Percentiles rank a stretch among this genome's conserved stretches.
phyloP scores from a whole-genome alignment of 2,329 filamentous ascomycete genomes.

The Ascochyta pisi region DNA sequence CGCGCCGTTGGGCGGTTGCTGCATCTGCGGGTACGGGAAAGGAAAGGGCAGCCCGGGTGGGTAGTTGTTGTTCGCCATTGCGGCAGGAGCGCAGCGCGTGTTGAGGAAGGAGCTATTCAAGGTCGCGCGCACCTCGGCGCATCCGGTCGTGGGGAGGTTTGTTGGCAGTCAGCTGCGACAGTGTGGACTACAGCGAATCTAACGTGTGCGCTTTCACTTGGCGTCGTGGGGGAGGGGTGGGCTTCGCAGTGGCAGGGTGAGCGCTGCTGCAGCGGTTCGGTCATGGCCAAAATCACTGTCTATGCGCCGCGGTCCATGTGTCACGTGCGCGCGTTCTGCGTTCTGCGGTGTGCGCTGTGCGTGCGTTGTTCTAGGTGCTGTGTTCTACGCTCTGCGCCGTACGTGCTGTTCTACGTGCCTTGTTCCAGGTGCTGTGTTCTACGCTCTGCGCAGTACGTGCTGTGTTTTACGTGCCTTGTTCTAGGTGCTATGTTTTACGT shows the following conservation, averaged over 20 bases:
- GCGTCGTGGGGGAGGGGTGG: conserved; percentile 4
- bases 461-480: too few species aligned
- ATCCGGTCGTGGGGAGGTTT: conserved; percentile 13
- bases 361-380: too few species aligned
- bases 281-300: conserved; percentile 9
- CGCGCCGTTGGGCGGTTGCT: conserved; percentile 3
- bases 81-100: conserved; percentile 16
- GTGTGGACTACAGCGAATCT: background rate
- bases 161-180: background rate
- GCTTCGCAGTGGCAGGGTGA: background rate
- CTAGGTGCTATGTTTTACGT: too few species aligned
- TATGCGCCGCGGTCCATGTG: conserved; percentile 5
- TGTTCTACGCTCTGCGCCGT: too few species aligned
- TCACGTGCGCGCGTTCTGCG: conserved; percentile 15
- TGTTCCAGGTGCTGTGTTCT: too few species aligned
- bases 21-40: conserved; percentile 22
- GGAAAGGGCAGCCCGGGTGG: conserved; percentile 31
- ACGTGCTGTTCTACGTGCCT: too few species aligned
- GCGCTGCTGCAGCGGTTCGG: background rate
- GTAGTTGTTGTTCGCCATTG: conserved; percentile 43
- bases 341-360: too few species aligned
- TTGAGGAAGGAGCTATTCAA: conserved; percentile 16
- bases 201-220: background rate
- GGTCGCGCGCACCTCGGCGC: conserved; percentile 22
- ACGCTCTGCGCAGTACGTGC: too few species aligned